Percentiles rank a stretch among this genome's conserved stretches.
These are phyloP conservation scores for Ilex paraguariensis DNA, from an alignment of 305 asterid species.

Conservation along the genomic window DNA sequence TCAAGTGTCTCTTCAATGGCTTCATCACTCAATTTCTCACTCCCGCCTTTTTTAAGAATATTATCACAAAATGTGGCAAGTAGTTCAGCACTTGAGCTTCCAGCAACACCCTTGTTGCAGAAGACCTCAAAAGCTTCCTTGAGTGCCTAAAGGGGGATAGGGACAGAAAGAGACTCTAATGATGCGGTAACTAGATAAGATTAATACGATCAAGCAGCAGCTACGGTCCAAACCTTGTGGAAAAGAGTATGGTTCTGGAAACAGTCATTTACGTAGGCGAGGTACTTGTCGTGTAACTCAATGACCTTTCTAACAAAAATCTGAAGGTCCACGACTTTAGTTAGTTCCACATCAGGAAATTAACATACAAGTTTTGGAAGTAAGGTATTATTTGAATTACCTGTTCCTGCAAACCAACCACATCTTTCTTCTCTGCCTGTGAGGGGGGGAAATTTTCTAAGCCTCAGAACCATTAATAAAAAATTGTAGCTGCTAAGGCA, in stretches of 20 bases:
- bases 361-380: constrained; percentile 6
- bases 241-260: constrained; percentile 85
- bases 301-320: constrained; percentile 86
- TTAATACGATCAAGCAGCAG: constrained; percentile 9
- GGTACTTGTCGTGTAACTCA: constrained; percentile 91
- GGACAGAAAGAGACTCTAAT: constrained; percentile 8
- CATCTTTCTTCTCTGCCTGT: constrained; percentile 92
- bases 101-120: constrained; percentile 96
- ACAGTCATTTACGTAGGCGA: constrained; percentile 82
- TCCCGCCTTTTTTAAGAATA: constrained; percentile 87
- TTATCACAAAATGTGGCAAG: constrained; percentile 95
- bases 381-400: constrained; percentile 25
- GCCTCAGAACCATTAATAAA: not conserved
- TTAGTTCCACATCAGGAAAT: constrained; percentile 18
- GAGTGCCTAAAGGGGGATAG: constrained; percentile 51
- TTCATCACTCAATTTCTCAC: constrained; percentile 87
- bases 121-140: constrained; percentile 93
- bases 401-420: constrained; percentile 89
- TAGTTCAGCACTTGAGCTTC: constrained; percentile 95
- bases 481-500: not conserved
- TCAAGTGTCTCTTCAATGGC: constrained; percentile 95
- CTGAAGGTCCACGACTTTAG: constrained; percentile 32
- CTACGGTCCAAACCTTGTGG: constrained; percentile 67
- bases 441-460: not conserved
- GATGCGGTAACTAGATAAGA: not conserved